These are phyloP conservation scores for Ephemerocybe angulata DNA, from an alignment of 768 basidiomycete species.

Conservation along the genomic window DNA sequence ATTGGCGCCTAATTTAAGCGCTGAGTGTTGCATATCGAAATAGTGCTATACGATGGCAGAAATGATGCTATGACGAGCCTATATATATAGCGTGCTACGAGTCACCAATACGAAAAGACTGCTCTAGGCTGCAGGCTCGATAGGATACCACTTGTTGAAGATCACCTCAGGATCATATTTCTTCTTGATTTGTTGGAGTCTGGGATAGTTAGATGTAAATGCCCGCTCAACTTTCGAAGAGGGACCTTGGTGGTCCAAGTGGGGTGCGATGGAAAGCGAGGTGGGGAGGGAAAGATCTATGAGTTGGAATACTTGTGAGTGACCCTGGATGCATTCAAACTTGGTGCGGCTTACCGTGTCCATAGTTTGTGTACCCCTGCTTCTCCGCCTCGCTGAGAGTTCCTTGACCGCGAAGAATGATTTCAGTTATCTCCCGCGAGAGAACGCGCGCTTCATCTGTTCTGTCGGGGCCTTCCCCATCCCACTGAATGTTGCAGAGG, in stretches of 20 bases:
- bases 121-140: constrained; percentile 29
- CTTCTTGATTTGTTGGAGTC: constrained; percentile 35
- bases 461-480: constrained; percentile 26
- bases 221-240: constrained; percentile 22
- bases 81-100: too few species aligned
- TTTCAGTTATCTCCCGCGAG: constrained; percentile 26
- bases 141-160: constrained; percentile 42
- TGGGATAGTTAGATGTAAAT: constrained; percentile 36
- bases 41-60: too few species aligned
- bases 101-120: too few species aligned
- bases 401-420: constrained; percentile 27
- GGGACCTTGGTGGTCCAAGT: constrained; percentile 6
- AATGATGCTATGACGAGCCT: too few species aligned
- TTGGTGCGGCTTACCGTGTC: constrained; percentile 25
- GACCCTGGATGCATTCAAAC: background rate
- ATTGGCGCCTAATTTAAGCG: too few species aligned
- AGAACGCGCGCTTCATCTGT: constrained; percentile 26
- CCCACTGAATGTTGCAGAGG: constrained; percentile 34
- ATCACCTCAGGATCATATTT: constrained; percentile 37
- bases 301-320: background rate
- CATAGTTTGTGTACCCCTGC: constrained; percentile 44
- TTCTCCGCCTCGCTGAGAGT: constrained; percentile 24
- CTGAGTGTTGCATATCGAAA: too few species aligned
- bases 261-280: background rate
- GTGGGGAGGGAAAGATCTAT: background rate